phyloP scores from a whole-genome alignment of 768 basidiomycete species.

The Boletellus sp. region DNA sequence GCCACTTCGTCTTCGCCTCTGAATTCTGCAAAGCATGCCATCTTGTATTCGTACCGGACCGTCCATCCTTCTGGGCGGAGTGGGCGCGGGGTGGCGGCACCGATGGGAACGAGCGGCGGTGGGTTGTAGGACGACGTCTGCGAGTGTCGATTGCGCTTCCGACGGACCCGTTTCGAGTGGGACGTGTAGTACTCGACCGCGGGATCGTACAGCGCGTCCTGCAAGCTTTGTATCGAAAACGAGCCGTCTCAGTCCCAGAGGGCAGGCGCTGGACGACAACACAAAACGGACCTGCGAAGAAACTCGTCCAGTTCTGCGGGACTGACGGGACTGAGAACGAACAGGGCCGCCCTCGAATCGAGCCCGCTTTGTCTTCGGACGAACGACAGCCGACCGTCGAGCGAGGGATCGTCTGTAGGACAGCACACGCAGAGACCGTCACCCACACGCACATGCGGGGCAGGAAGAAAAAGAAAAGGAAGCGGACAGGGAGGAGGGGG shows the following conservation, averaged over 20 bases:
- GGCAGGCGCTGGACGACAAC: too few relatives aligned
- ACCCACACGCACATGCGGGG: too few relatives aligned
- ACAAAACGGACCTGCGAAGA: conserved; percentile 64
- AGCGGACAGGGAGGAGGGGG: background rate
- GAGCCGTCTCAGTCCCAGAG: too few relatives aligned
- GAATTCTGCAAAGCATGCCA: conserved; percentile 95
- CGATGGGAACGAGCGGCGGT: conserved; percentile 46
- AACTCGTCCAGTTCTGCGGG: conserved; percentile 86
- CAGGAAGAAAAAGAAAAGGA: too few relatives aligned
- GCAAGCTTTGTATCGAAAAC: conserved; percentile 50
- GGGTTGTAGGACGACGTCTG: conserved; percentile 50
- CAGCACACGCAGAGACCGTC: background rate
- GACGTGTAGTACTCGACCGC: conserved; percentile 91
- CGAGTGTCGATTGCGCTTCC: conserved; percentile 84
- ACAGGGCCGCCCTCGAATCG: conserved; percentile 88
- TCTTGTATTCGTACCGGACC: conserved; percentile 95
- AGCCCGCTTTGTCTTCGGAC: conserved; percentile 86
- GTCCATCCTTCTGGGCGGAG: conserved; percentile 90
- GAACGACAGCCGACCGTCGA: conserved; percentile 81
- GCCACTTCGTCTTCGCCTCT: conserved; percentile 90
- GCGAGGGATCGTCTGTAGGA: conserved; percentile 68
- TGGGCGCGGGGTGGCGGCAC: conserved; percentile 43
- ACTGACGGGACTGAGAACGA: conserved; percentile 91
- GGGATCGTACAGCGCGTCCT: conserved; percentile 83
- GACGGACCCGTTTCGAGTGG: conserved; percentile 87